phyloP scores from a whole-genome alignment of 116 monocot genomes.

The Cymodocea nodosa region DNA sequence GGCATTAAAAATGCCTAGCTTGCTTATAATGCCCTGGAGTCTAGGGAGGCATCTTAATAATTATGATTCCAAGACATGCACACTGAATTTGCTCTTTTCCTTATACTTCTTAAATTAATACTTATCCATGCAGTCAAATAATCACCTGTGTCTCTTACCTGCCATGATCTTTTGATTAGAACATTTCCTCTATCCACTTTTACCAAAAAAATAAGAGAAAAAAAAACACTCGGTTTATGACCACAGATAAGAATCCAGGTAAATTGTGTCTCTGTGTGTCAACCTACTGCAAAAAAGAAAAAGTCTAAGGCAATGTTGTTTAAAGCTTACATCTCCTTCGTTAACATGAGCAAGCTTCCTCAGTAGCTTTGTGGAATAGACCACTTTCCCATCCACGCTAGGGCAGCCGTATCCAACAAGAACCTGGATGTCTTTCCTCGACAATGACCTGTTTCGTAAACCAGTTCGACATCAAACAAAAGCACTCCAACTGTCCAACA shows the following conservation, averaged over 20 bases:
- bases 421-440: conserved; percentile 73
- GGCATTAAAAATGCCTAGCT: too few relatives aligned
- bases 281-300: background rate
- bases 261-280: background rate
- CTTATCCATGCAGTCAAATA: too few relatives aligned
- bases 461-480: background rate
- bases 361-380: conserved; percentile 88
- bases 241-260: background rate
- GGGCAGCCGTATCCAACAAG: conserved; percentile 91
- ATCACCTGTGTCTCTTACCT: too few relatives aligned
- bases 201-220: too few relatives aligned
- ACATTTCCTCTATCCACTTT: too few relatives aligned
- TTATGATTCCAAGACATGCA: too few relatives aligned
- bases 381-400: conserved; percentile 66
- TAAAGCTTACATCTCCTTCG: conserved; percentile 87
- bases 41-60: too few relatives aligned
- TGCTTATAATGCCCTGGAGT: too few relatives aligned
- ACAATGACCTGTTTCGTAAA: conserved; percentile 41
- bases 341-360: conserved; percentile 87
- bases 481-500: background rate
- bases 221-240: too few relatives aligned
- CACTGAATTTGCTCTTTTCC: too few relatives aligned
- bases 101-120: too few relatives aligned
- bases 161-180: too few relatives aligned
- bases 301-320: background rate